Percentiles rank a stretch among this genome's conserved stretches.
These are phyloP conservation scores for Corylus americana DNA, from an alignment of 306 rosid genomes.

Conservation along the genomic window DNA sequence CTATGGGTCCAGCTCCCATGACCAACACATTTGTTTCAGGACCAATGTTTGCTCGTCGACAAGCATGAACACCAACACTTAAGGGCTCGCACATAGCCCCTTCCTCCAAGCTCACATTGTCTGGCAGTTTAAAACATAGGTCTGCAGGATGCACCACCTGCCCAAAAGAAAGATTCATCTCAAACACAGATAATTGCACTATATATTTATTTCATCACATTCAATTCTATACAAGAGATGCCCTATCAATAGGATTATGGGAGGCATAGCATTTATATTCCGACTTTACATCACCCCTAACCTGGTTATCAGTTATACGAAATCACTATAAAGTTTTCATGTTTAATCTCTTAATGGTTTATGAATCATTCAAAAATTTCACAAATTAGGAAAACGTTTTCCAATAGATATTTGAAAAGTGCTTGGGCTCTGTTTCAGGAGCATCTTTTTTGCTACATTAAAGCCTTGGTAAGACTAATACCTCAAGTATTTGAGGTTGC, in stretches of 20 bases:
- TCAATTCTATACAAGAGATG: background rate
- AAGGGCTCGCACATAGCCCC: slow-evolving; percentile 97
- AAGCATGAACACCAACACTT: slow-evolving; percentile 94
- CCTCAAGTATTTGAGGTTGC: background rate
- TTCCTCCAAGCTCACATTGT: slow-evolving; percentile 85
- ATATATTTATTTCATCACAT: background rate
- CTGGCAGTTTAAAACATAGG: slow-evolving; percentile 79
- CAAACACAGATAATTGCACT: background rate
- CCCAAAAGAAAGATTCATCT: slow-evolving; percentile 22
- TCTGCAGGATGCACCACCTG: slow-evolving; percentile 93
- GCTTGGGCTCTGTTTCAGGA: background rate
- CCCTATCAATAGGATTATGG: background rate
- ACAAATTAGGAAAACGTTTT: background rate
- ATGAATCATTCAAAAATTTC: background rate
- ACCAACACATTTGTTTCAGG: slow-evolving; percentile 81
- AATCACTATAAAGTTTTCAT: background rate
- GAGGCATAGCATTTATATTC: background rate
- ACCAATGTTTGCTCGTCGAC: slow-evolving; percentile 79
- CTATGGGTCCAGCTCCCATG: slow-evolving; percentile 95
- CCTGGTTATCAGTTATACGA: background rate
- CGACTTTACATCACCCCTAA: background rate
- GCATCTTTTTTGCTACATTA: background rate
- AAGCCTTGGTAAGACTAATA: background rate
- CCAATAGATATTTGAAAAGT: background rate
- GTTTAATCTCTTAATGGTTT: background rate